Percentiles rank a stretch among this genome's conserved stretches.
These are phyloP conservation scores for Hippophae rhamnoides DNA, from an alignment of 306 rosid species.

Conservation along the genomic window DNA sequence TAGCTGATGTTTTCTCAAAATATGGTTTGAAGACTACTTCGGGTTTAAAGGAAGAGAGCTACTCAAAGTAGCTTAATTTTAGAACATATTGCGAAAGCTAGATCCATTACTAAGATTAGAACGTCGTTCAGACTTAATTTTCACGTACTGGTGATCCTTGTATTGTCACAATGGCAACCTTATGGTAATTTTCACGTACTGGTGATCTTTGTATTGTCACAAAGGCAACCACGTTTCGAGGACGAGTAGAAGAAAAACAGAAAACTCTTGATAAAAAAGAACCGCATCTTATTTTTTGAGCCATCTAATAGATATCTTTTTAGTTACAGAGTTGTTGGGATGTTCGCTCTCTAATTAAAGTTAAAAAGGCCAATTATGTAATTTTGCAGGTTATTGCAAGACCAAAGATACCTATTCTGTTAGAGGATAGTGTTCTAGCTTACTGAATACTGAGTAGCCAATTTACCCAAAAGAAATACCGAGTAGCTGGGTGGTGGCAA, in stretches of 20 bases:
- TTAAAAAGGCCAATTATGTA: conserved; percentile 13
- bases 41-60: conserved; percentile 29
- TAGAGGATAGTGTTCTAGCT: conserved; percentile 24
- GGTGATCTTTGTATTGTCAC: too few species aligned
- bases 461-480: not conserved
- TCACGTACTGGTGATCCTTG: too few species aligned
- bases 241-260: not conserved
- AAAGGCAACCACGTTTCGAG: too few species aligned
- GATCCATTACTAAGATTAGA: not conserved
- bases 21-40: conserved; percentile 47
- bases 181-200: not conserved
- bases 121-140: not conserved
- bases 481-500: too few species aligned
- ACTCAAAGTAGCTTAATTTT: not conserved
- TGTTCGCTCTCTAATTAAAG: not conserved
- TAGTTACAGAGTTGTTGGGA: conserved; percentile 1
- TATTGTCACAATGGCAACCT: too few species aligned
- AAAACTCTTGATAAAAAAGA: not conserved
- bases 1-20: conserved; percentile 69
- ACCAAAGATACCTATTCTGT: conserved; percentile 25
- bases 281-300: too few species aligned
- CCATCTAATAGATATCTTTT: not conserved
- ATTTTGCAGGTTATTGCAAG: conserved; percentile 24
- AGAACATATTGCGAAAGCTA: not conserved
- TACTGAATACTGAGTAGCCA: conserved; percentile 14